These are phyloP conservation scores for Fusarium annulatum DNA, from an alignment of 2,329 filamentous ascomycete species.

Conservation along the genomic window DNA sequence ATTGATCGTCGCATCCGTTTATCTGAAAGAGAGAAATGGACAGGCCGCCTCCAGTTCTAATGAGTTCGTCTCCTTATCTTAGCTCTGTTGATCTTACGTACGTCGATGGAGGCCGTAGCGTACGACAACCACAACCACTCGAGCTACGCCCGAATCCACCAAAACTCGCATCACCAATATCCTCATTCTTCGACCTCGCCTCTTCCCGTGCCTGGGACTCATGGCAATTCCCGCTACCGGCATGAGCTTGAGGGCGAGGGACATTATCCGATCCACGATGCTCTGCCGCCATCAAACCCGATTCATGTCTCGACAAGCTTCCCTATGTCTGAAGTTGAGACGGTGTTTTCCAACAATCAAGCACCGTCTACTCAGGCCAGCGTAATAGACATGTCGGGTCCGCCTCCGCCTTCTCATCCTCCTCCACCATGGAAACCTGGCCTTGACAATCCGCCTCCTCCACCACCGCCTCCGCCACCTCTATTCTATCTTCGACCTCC, in stretches of 20 bases:
- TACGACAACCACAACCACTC: conserved; percentile 28
- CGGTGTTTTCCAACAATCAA: conserved; percentile 42
- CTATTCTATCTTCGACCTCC: conserved; percentile 18
- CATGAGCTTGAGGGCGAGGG: conserved; percentile 19
- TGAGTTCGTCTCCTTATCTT: conserved; percentile 27
- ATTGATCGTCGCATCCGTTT: conserved; percentile 20
- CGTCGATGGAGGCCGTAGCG: conserved; percentile 37
- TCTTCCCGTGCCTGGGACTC: conserved; percentile 27
- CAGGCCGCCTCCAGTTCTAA: conserved; percentile 30
- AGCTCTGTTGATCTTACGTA: conserved; percentile 31
- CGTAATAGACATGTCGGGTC: conserved; percentile 34
- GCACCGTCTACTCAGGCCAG: conserved; percentile 47
- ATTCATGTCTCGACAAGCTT: conserved; percentile 33
- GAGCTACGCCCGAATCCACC: conserved; percentile 19
- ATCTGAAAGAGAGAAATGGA: conserved; percentile 38
- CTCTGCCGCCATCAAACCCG: conserved; percentile 20
- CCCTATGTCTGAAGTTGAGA: conserved; percentile 45
- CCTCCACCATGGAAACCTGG: conserved; percentile 9
- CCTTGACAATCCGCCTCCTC: conserved; percentile 6
- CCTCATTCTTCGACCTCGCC: conserved; percentile 19
- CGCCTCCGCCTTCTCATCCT: conserved; percentile 34
- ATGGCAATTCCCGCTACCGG: conserved; percentile 17
- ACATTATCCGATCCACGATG: conserved; percentile 22
- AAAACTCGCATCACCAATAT: conserved; percentile 13
- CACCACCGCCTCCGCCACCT: neutral